A percentile compares a stretch with the other conserved stretches of the same genome.
Conservation (phyloP, 2,329 filamentous ascomycete genomes). For the Ophiobolus disseminans region DNA sequence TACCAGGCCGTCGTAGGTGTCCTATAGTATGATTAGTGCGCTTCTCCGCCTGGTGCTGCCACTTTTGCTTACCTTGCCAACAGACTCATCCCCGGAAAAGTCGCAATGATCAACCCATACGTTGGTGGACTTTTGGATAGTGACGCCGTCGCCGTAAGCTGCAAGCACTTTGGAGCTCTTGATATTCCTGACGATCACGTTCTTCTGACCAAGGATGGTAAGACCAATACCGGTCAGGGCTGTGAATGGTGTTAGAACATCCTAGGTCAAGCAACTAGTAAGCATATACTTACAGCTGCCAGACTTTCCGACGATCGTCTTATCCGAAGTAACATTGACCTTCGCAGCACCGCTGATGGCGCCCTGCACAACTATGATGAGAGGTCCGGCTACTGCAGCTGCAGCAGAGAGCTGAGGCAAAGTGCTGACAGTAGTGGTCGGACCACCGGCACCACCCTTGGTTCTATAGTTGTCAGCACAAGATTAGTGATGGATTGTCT, state of each 20-base stretch:
- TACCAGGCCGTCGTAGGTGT: slow-evolving; percentile 51
- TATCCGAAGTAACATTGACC: slow-evolving; percentile 24
- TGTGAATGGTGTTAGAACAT: slow-evolving; percentile 46
- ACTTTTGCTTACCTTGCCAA: slow-evolving; percentile 28
- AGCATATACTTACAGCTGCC: slow-evolving; percentile 45
- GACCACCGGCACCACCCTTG: slow-evolving; percentile 61
- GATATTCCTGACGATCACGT: slow-evolving; percentile 69
- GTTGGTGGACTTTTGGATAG: slow-evolving; percentile 63
- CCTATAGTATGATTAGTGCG: too few species aligned
- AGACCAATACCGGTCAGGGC: slow-evolving; percentile 56
- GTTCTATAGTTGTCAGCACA: slow-evolving; percentile 44
- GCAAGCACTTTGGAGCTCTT: slow-evolving; percentile 65
- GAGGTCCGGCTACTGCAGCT: slow-evolving; percentile 41
- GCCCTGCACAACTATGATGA: slow-evolving; percentile 34
- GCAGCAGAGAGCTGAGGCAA: slow-evolving; percentile 59
- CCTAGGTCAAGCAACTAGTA: background rate
- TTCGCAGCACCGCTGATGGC: slow-evolving; percentile 34
- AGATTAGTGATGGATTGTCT: background rate
- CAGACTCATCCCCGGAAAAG: slow-evolving; percentile 57
- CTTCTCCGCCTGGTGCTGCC: too few species aligned
- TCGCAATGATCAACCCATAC: slow-evolving; percentile 71
- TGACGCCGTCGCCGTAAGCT: slow-evolving; percentile 65
- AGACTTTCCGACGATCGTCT: slow-evolving; percentile 48
- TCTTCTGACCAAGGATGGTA: slow-evolving; percentile 60
- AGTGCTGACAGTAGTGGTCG: slow-evolving; percentile 61